Evolutionary conservation across 495 filamentous ascomycete species (phyloP).

Genomic region (Schizothecium vesticola): DNA sequence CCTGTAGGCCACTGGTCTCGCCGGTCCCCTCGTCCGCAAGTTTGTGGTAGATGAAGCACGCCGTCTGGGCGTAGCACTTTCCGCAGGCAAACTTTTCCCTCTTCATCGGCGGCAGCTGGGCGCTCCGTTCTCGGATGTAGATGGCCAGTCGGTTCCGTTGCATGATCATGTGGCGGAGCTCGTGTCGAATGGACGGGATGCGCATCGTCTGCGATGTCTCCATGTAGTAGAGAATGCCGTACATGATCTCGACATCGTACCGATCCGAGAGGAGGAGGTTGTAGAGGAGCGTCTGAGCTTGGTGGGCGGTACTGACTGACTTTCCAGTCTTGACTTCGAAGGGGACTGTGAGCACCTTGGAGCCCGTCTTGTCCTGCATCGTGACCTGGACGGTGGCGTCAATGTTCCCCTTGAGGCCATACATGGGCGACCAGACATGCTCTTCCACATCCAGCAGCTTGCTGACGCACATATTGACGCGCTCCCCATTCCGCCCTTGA

Average conservation of each 20-base stretch:
- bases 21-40: slow-evolving; percentile 79
- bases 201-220: slow-evolving; percentile 79
- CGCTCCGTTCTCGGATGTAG: slow-evolving; percentile 71
- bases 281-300: slow-evolving; percentile 91
- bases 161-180: slow-evolving; percentile 92
- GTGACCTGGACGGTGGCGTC: slow-evolving; percentile 95
- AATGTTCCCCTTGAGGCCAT: slow-evolving; percentile 93
- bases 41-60: slow-evolving; percentile 93
- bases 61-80: slow-evolving; percentile 78
- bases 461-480: slow-evolving; percentile 73
- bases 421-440: slow-evolving; percentile 96
- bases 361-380: slow-evolving; percentile 58
- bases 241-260: slow-evolving; percentile 85
- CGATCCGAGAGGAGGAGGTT: slow-evolving; percentile 89
- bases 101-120: slow-evolving; percentile 77
- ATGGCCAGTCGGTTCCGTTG: slow-evolving; percentile 85
- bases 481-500: slow-evolving; percentile 67
- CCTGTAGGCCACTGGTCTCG: slow-evolving; percentile 68
- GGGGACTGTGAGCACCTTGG: slow-evolving; percentile 72
- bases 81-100: slow-evolving; percentile 69
- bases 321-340: slow-evolving; percentile 94
- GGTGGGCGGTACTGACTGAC: slow-evolving; percentile 68
- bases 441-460: slow-evolving; percentile 96
- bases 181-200: slow-evolving; percentile 75
- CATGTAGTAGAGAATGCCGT: slow-evolving; percentile 90